A percentile compares a stretch with the other conserved stretches of the same genome.
These are phyloP conservation scores for Mytilinidion resinicola DNA, from an alignment of 495 filamentous ascomycete species.

Conservation along the genomic window DNA sequence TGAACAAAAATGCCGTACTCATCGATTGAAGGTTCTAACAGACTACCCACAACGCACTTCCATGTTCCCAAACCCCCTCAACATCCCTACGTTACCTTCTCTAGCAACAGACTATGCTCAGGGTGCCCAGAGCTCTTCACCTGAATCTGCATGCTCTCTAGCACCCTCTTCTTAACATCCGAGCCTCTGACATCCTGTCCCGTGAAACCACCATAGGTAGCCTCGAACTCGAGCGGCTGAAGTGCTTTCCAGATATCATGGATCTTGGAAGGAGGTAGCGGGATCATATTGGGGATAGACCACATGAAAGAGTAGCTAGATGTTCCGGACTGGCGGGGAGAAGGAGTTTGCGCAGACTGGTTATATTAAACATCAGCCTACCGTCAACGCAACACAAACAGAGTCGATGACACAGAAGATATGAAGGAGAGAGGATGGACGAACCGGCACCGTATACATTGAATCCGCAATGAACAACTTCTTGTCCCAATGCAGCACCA, in stretches of 20 bases:
- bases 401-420: too few species aligned
- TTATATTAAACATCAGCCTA: constrained; percentile 10
- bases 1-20: too few species aligned
- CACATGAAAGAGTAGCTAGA: constrained; percentile 69
- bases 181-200: constrained; percentile 53
- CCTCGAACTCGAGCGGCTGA: constrained; percentile 52
- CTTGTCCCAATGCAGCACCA: constrained; percentile 52
- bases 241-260: constrained; percentile 47
- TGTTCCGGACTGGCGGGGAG: constrained; percentile 48
- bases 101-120: constrained; percentile 10
- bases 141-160: constrained; percentile 73
- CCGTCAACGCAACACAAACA: too few species aligned
- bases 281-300: constrained; percentile 76
- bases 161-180: constrained; percentile 53
- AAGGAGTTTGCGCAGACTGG: constrained; percentile 22
- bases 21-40: too few species aligned
- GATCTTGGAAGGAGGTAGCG: constrained; percentile 53
- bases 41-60: too few species aligned
- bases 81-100: constrained; percentile 9
- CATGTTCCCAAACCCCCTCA: too few species aligned
- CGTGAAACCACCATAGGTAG: constrained; percentile 60
- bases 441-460: constrained; percentile 57
- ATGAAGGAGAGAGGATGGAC: constrained; percentile 14
- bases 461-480: constrained; percentile 67
- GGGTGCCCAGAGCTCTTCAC: constrained; percentile 21